Evolutionary conservation across 176 grass and related monocot species (phyloP).

Genomic region (Otatea glauca): DNA sequence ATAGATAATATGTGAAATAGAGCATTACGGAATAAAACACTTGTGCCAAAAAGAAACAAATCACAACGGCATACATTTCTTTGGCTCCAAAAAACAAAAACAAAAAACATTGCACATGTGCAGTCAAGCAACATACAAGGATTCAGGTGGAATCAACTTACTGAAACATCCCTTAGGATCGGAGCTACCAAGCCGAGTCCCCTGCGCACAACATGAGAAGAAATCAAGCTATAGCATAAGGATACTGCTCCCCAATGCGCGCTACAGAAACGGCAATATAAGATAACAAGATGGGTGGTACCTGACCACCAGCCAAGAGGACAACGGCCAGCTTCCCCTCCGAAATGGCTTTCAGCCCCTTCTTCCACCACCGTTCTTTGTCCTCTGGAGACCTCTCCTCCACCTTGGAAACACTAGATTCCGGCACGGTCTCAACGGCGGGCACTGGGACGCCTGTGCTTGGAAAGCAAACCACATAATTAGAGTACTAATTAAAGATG

Average conservation of each 20-base stretch:
- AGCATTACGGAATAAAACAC: neutral
- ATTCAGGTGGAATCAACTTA: constrained; percentile 64
- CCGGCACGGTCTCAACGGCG: constrained; percentile 73
- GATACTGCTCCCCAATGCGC: neutral
- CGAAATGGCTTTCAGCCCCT: constrained; percentile 89
- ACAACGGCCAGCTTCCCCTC: constrained; percentile 96
- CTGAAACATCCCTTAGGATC: constrained; percentile 98
- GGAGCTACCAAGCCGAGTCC: constrained; percentile 85
- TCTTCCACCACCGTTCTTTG: constrained; percentile 95
- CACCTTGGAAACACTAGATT: constrained; percentile 84
- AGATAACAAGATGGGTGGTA: constrained; percentile 24
- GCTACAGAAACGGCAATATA: neutral
- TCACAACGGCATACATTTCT: neutral
- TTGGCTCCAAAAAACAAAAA: constrained; percentile 25
- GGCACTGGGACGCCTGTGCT: constrained; percentile 59
- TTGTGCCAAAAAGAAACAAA: constrained; percentile 27
- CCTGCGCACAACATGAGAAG: constrained; percentile 49
- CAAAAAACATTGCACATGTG: neutral
- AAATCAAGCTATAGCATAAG: constrained; percentile 31
- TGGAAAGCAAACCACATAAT: constrained; percentile 10
- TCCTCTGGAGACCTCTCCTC: constrained; percentile 77
- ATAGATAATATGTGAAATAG: neutral
- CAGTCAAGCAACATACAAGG: constrained; percentile 15
- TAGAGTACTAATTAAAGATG: constrained; percentile 1
- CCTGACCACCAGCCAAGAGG: constrained; percentile 95